These are phyloP conservation scores for Schwanniomyces yamadae DNA, from an alignment of 805 yeast species.

Conservation along the genomic window DNA sequence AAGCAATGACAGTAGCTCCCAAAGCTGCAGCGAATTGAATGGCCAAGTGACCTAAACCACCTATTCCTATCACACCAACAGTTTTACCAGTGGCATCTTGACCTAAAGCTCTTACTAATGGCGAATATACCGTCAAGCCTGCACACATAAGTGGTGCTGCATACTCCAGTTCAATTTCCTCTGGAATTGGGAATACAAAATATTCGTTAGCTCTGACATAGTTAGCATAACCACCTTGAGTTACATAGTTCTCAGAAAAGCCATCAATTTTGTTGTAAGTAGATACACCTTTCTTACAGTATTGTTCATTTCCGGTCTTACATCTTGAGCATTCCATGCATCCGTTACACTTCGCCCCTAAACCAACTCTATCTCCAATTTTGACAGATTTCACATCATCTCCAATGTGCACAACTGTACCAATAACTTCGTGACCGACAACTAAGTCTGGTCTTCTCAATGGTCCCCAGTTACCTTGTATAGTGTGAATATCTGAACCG, in stretches of 20 bases:
- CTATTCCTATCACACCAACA: conserved; percentile 64
- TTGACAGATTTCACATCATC: conserved; percentile 47
- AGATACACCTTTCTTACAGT: conserved; percentile 48
- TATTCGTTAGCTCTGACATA: conserved; percentile 44
- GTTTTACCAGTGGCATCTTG: conserved; percentile 21
- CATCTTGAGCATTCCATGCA: conserved; percentile 66
- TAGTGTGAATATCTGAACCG: conserved; percentile 60
- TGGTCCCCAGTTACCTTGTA: conserved; percentile 53
- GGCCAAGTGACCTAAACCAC: conserved; percentile 68
- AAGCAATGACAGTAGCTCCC: conserved; percentile 61
- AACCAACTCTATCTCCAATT: conserved; percentile 76
- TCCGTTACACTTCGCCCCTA: conserved; percentile 66
- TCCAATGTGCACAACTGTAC: conserved; percentile 62
- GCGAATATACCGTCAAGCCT: conserved; percentile 55
- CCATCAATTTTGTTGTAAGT: conserved; percentile 53
- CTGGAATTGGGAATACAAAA: conserved; percentile 51
- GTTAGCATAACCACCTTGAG: conserved; percentile 53
- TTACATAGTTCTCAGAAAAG: conserved; percentile 25
- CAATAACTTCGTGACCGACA: conserved; percentile 68
- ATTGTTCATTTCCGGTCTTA: conserved; percentile 35
- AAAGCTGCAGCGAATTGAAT: conserved; percentile 58
- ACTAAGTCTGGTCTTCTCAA: conserved; percentile 36
- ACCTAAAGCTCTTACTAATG: conserved; percentile 43
- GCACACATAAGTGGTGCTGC: conserved; percentile 60
- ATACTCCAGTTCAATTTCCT: conserved; percentile 33